Evolutionary conservation across 768 basidiomycete genomes (phyloP).

Genomic region (Suillus placidus): DNA sequence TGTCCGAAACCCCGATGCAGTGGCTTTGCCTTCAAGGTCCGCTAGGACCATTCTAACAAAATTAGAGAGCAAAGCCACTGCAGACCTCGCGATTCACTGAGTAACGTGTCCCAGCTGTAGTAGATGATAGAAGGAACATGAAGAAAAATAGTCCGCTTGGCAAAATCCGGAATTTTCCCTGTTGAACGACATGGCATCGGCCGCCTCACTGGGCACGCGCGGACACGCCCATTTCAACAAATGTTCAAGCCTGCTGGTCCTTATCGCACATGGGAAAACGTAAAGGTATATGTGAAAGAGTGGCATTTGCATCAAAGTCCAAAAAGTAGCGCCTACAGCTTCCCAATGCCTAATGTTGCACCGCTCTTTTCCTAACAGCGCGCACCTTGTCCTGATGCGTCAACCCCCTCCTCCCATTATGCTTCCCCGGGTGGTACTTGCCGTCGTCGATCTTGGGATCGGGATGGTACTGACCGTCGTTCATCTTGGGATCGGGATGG

Average conservation of each 20-base stretch:
- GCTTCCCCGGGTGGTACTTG: slow-evolving; percentile 10
- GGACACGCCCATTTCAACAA: neutral
- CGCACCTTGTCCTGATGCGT: slow-evolving; percentile 5
- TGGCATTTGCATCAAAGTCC: slow-evolving; percentile 12
- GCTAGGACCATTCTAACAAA: neutral
- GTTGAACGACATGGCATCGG: too few species aligned
- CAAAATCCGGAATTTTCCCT: neutral
- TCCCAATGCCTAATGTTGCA: neutral
- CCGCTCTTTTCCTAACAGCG: neutral
- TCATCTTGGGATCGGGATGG: too few species aligned
- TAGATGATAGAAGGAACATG: neutral
- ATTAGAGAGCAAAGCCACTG: neutral
- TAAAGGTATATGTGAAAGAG: neutral
- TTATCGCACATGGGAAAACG: neutral
- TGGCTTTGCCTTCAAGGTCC: neutral
- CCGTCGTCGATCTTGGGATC: slow-evolving; percentile 12
- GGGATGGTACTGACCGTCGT: too few species aligned
- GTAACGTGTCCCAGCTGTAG: neutral
- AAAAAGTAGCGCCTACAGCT: neutral
- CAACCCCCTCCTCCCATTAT: neutral
- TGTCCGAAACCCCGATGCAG: neutral
- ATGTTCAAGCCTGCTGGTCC: neutral
- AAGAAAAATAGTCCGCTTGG: neutral
- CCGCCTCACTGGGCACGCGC: neutral
- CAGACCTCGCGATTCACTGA: neutral